Conservation (phyloP, 1,284 basidiomycete genomes). For the Pholiota adiposa region DNA sequence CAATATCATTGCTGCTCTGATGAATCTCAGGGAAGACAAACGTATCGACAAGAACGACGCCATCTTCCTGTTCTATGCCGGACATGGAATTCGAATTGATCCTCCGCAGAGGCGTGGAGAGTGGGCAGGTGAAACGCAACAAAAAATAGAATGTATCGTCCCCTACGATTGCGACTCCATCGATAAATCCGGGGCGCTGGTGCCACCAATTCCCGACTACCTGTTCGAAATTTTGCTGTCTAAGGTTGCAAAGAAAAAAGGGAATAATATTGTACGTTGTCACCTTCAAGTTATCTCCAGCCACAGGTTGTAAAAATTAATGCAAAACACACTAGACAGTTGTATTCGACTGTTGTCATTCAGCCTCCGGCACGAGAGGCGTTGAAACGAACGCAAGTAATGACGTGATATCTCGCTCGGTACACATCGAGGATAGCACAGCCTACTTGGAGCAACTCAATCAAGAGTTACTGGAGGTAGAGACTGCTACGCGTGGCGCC, state of each 20-base stretch:
- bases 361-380: slow-evolving; percentile 14
- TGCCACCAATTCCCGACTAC: slow-evolving; percentile 7
- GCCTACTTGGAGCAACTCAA: neutral
- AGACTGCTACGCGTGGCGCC: neutral
- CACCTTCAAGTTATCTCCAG: neutral
- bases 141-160: too few relatives aligned
- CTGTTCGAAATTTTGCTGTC: slow-evolving; percentile 7
- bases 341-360: slow-evolving; percentile 21
- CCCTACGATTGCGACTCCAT: slow-evolving; percentile 13
- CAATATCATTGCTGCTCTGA: slow-evolving; percentile 24
- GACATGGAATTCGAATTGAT: slow-evolving; percentile 27
- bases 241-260: slow-evolving; percentile 14
- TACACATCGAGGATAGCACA: neutral
- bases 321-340: slow-evolving; percentile 13
- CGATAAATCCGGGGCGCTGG: too few relatives aligned
- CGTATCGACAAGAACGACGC: slow-evolving; percentile 25
- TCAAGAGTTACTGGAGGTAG: neutral
- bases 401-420: slow-evolving; percentile 6
- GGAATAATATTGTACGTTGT: slow-evolving; percentile 21
- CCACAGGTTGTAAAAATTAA: neutral
- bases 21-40: slow-evolving; percentile 13
- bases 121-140: slow-evolving; percentile 15
- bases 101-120: neutral
- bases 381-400: neutral
- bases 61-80: slow-evolving; percentile 34